Evolutionary conservation across 139 green algal species (phyloP), one percentile per base, ranked within the genome.

Genomic region (Edaphochlamys debaryana): DNA sequence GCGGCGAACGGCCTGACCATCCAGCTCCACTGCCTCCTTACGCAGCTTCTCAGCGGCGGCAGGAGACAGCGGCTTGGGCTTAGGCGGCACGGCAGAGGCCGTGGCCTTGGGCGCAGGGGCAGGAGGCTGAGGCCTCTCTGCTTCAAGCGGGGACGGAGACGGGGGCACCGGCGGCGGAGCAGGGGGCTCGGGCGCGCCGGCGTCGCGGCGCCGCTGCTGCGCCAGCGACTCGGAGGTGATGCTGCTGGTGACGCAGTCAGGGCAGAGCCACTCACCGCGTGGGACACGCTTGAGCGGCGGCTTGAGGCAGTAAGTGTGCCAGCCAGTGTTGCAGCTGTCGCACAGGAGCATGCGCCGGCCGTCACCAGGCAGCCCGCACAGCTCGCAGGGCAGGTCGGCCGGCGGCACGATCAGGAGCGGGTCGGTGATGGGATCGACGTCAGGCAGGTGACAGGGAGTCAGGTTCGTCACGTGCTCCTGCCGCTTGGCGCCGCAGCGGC

Each of bases 221-320:
- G 9, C 45, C 9, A 54, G 11, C 13, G 13, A 9, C 45, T 54
- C 13, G 45, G 45, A 13, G 9, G 45, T 54, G 11, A 54, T 13
- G 45, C 45, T 13, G 45, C 9, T 54, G 45, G 45, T 13, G 13
- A 17, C 17, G 73, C 71, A 79, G 52, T 27, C 36, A 34, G 63
- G 63, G 71, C 87, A 88, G 3, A 88, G 68, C 87, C 87, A 91
- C 7, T 78, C 62, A 22, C 87, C 87, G 0, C 25, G n/a, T 20
- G 87, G 87, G 11, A 88, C n/a, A 4, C 1, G 0, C 32, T 48
- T 58, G 22, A 85, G 78, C 27, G 79, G 76, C 1, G 86, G 86
- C 0, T 38, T 77, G 2, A 86, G 73, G 79, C 87, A 91, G 40
- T 37, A 32, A 19, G 66, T 54, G 74, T 91, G 87, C 58, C 66